Conservation (phyloP, 139 green algal genomes). For the Marvania coccoides region DNA sequence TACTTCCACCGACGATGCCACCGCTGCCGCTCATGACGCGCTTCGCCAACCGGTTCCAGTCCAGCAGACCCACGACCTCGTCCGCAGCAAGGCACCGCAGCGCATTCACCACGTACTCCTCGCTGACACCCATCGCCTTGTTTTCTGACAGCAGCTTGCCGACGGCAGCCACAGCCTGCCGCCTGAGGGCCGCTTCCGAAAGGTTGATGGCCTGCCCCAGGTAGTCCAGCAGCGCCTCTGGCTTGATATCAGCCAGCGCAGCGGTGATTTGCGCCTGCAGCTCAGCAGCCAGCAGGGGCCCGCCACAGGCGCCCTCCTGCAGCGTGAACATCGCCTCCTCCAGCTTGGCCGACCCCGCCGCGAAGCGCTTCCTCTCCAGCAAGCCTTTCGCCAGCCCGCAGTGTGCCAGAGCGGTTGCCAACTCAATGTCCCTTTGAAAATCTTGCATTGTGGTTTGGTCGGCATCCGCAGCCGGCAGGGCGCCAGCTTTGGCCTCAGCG, state of each 20-base stretch:
- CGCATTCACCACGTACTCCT: constrained; percentile 9
- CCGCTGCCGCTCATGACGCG: not conserved
- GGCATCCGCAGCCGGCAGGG: constrained; percentile 12
- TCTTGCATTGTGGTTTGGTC: not conserved
- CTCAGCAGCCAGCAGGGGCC: constrained; percentile 25
- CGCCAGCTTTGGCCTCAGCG: constrained; percentile 1
- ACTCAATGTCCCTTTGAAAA: constrained; percentile 34
- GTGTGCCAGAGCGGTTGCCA: constrained; percentile 52
- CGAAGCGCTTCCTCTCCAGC: constrained; percentile 7
- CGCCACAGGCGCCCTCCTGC: constrained; percentile 1
- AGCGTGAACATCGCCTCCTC: constrained; percentile 51
- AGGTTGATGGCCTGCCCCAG: constrained; percentile 15
- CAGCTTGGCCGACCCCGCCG: constrained; percentile 30
- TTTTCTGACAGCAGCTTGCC: not conserved
- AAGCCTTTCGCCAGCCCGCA: constrained; percentile 37
- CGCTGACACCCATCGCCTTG: too few species aligned
- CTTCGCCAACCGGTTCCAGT: constrained; percentile 44
- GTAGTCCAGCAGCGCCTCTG: constrained; percentile 38
- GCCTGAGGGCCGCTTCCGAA: constrained; percentile 10
- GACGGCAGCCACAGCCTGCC: not conserved
- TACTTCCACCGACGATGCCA: too few species aligned
- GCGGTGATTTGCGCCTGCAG: constrained; percentile 41
- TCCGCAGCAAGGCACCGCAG: constrained; percentile 23
- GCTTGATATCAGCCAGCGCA: constrained; percentile 32
- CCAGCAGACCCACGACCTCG: constrained; percentile 43